A percentile compares a stretch with the other conserved stretches of the same genome.
phyloP scores from a whole-genome alignment of 2,329 filamentous ascomycete species.

The Stenocarpella maydis region DNA sequence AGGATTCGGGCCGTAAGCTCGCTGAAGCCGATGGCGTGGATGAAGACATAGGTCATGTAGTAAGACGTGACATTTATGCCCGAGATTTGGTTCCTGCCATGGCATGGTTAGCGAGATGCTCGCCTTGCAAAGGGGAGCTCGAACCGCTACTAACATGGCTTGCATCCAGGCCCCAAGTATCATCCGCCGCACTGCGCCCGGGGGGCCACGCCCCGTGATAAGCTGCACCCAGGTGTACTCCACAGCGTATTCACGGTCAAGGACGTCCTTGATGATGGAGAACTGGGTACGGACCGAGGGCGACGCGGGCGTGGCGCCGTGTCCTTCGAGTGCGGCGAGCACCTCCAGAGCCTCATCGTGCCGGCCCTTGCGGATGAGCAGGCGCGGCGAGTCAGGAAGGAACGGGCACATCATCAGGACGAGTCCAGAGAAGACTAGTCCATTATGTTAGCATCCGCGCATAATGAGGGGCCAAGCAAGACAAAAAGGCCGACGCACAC shows the following conservation, averaged over 20 bases:
- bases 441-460: conserved; percentile 39
- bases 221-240: conserved; percentile 55
- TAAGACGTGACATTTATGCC: conserved; percentile 33
- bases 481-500: conserved; percentile 39
- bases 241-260: conserved; percentile 54
- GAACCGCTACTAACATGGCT: conserved; percentile 35
- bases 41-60: conserved; percentile 49
- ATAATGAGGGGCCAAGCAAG: fast-evolving
- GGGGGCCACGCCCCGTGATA: conserved; percentile 46
- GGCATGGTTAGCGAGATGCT: conserved; percentile 38
- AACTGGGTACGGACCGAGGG: conserved; percentile 43
- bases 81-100: conserved; percentile 23
- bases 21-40: conserved; percentile 46
- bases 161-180: conserved; percentile 52
- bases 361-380: conserved; percentile 38
- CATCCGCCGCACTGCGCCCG: conserved; percentile 33
- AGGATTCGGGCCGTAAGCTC: conserved; percentile 50
- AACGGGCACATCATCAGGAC: conserved; percentile 38
- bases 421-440: conserved; percentile 47
- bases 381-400: conserved; percentile 38
- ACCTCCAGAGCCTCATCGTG: conserved; percentile 37
- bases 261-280: conserved; percentile 47
- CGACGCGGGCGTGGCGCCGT: conserved; percentile 42
- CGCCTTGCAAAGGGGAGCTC: neutral
- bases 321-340: conserved; percentile 41